Percentiles rank a stretch among this genome's conserved stretches.
These are phyloP conservation scores for Fomitopsis serialis DNA, from an alignment of 768 basidiomycete genomes.

Conservation along the genomic window DNA sequence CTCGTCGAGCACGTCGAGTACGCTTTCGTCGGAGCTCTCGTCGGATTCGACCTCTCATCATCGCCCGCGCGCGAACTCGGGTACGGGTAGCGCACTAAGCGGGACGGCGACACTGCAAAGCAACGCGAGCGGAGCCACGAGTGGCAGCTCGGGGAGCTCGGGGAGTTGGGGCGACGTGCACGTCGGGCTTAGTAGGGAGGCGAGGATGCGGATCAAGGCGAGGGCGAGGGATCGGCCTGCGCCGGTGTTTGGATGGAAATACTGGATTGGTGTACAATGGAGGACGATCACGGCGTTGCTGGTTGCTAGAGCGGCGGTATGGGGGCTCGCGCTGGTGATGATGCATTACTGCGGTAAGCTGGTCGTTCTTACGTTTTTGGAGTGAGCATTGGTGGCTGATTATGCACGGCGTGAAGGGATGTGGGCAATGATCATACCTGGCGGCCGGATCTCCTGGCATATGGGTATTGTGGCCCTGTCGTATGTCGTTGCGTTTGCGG, in stretches of 20 bases:
- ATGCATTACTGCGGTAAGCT: constrained; percentile 26
- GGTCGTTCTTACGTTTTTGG: not conserved
- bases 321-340: constrained; percentile 22
- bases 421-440: constrained; percentile 25
- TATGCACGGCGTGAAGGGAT: constrained; percentile 11
- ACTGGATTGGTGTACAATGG: constrained; percentile 17
- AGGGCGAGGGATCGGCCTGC: constrained; percentile 19
- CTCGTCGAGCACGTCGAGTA: constrained; percentile 7
- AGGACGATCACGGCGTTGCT: constrained; percentile 13
- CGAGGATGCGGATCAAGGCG: constrained; percentile 21
- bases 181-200: constrained; percentile 21
- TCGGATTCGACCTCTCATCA: constrained; percentile 9
- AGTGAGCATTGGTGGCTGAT: not conserved
- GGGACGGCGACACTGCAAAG: constrained; percentile 13
- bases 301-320: constrained; percentile 18
- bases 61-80: not conserved
- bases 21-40: not conserved
- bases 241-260: constrained; percentile 19
- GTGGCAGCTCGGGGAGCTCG: not conserved
- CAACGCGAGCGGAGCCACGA: not conserved
- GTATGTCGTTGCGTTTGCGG: constrained; percentile 20
- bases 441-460: constrained; percentile 20
- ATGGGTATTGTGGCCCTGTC: constrained; percentile 17
- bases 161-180: constrained; percentile 16
- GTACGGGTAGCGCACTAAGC: constrained; percentile 4